A percentile compares a stretch with the other conserved stretches of the same genome.
These are phyloP conservation scores for Hypoxylon sp. DNA, from an alignment of 2,329 filamentous ascomycete genomes.

Conservation along the genomic window DNA sequence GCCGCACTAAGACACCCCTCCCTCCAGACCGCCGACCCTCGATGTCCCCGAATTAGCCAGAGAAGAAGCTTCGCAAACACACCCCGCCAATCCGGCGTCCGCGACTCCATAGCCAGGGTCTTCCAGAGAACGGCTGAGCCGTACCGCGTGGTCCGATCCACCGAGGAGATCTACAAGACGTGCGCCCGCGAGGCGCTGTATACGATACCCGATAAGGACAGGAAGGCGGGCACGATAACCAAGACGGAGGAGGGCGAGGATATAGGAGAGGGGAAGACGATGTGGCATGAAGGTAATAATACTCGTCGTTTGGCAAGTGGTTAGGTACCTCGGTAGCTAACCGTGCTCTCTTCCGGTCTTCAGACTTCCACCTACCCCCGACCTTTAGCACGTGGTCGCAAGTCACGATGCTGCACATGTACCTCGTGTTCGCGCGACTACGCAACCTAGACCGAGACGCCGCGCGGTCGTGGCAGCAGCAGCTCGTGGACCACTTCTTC, in stretches of 20 bases:
- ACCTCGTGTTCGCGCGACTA: slow-evolving; percentile 85
- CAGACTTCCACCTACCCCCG: slow-evolving; percentile 81
- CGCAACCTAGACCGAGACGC: slow-evolving; percentile 79
- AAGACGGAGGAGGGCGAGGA: slow-evolving; percentile 85
- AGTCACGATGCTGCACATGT: slow-evolving; percentile 96
- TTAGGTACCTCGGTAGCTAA: slow-evolving; percentile 3
- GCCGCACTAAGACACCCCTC: slow-evolving; percentile 21
- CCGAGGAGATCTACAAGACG: slow-evolving; percentile 80
- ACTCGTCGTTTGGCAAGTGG: not conserved
- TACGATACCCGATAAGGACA: slow-evolving; percentile 74
- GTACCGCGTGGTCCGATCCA: slow-evolving; percentile 84
- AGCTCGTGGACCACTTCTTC: slow-evolving; percentile 96
- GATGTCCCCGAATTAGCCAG: slow-evolving; percentile 31
- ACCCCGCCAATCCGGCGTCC: slow-evolving; percentile 49
- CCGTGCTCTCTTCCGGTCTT: not conserved
- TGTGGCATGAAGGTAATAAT: slow-evolving; percentile 83
- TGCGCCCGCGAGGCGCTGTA: slow-evolving; percentile 82
- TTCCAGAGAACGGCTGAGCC: slow-evolving; percentile 50
- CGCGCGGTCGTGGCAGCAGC: slow-evolving; percentile 83
- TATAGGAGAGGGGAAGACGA: slow-evolving; percentile 77
- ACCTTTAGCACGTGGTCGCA: slow-evolving; percentile 98
- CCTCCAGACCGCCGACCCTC: slow-evolving; percentile 21
- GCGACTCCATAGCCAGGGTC: slow-evolving; percentile 46
- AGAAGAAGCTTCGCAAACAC: slow-evolving; percentile 55
- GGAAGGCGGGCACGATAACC: slow-evolving; percentile 74